Base-by-base conservation (phyloP, 2,329 filamentous ascomycete species). In the Monilinia laxa region DNA sequence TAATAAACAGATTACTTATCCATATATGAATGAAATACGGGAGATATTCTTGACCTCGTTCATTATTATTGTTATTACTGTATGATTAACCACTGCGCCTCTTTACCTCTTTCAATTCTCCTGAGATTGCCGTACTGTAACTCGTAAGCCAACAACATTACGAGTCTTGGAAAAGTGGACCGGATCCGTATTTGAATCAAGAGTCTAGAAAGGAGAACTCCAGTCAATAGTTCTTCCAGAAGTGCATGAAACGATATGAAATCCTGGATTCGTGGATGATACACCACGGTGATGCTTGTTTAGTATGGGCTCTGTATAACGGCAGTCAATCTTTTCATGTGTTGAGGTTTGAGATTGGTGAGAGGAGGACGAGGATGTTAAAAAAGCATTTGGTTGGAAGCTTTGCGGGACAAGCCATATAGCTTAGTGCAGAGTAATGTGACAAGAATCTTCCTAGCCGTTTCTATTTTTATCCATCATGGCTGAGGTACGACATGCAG, bases 161-260 rank as follows among this genome's bases (percentile, higher is more conserved):
- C 45, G 25, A 65, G 66, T 65, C 66, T 67, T 65, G 54, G 66
- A 59, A 67, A 67, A 65, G 66, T 65, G 66, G 66, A 55, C 47
- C 25, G 25, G 7, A 25, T 49, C 62, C 54, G 55, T 65, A 64
- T 64, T 57, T 38, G 52, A 64, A n/a, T 57, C 23, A 28, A 47
- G 31, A 64, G 40, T 35, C 35, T 55, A 58, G 40, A 38, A 59
- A 62, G 58, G 58, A 62, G 58, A 62, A 38, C 57, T 51, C 45
- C 28, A 51, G 51, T 62, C 45, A 51, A 62, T 51, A 62, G 45
- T 62, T 56, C 53, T 56, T 49, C 42, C 35, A 49, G 42, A 60
- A 49, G 42, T 35, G 57, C 42, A 60, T 60, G 42, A 60, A 60
- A 59, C 57, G 42, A 18, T 60, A 9, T 28, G 12, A 49, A 35